Evolutionary conservation across 148 eudicot genomes (phyloP).

Genomic region (Cornus florida): DNA sequence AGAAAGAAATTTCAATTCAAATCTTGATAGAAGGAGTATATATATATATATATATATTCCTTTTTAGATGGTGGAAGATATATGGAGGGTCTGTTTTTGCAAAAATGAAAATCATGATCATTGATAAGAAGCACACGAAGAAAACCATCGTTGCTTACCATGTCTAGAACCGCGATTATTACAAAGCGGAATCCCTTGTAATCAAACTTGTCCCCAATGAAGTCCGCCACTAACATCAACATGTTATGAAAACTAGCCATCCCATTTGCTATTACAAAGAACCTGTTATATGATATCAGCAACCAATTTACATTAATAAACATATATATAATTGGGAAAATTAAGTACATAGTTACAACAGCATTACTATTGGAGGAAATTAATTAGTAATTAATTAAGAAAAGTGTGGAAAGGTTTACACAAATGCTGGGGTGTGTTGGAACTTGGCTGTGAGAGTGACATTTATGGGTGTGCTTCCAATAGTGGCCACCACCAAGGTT

Average conservation of each 20-base stretch:
- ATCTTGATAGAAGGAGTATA: no score
- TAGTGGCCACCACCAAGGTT: slow-evolving; percentile 69
- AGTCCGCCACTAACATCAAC: slow-evolving; percentile 38
- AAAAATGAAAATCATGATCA: neutral
- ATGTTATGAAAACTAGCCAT: slow-evolving; percentile 62
- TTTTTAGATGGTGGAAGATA: no score
- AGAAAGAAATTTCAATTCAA: no score
- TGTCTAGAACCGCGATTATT: slow-evolving; percentile 56
- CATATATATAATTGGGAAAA: no score
- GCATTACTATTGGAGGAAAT: no score
- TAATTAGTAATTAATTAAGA: no score
- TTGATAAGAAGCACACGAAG: neutral
- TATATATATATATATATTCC: no score
- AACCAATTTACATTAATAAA: neutral
- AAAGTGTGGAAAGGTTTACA: slow-evolving; percentile 39
- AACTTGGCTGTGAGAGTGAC: slow-evolving; percentile 77
- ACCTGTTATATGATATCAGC: slow-evolving; percentile 36
- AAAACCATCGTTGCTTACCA: slow-evolving; percentile 35
- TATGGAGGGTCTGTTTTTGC: no score
- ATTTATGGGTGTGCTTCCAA: slow-evolving; percentile 68
- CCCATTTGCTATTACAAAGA: slow-evolving; percentile 75
- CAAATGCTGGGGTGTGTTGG: slow-evolving; percentile 70
- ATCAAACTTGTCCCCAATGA: slow-evolving; percentile 41
- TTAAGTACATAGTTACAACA: no score
- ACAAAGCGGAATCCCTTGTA: slow-evolving; percentile 44